Percentiles rank a stretch among this genome's conserved stretches.
Evolutionary conservation across 2,329 filamentous ascomycete species (phyloP).

Genomic region (Neocucurbitaria cava): DNA sequence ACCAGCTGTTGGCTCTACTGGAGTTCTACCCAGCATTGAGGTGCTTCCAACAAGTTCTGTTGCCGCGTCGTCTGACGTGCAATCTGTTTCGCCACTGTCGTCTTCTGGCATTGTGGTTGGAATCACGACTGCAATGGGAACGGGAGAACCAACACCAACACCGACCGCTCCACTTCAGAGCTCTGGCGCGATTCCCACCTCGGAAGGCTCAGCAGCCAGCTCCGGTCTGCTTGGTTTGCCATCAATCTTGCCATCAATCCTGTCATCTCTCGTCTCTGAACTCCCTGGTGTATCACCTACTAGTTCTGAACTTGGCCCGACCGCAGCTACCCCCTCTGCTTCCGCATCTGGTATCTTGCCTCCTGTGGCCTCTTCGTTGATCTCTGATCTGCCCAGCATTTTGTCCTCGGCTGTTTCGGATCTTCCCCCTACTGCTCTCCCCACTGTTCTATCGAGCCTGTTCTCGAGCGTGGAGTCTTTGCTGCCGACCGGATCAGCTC

Average conservation of each 20-base stretch:
- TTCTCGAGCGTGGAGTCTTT: conserved; percentile 21
- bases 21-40: conserved; percentile 28
- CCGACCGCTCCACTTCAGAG: conserved; percentile 15
- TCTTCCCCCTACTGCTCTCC: conserved; percentile 24
- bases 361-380: conserved; percentile 20
- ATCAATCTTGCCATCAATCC: conserved; percentile 18
- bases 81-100: conserved; percentile 11
- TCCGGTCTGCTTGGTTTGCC: conserved; percentile 20
- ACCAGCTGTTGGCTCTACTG: conserved; percentile 28
- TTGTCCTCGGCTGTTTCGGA: conserved; percentile 25
- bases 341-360: conserved; percentile 23
- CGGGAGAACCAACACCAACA: conserved; percentile 16
- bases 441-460: conserved; percentile 24
- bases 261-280: conserved; percentile 31
- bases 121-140: conserved; percentile 45
- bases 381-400: conserved; percentile 23
- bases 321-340: conserved; percentile 21
- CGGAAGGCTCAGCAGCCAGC: conserved; percentile 20
- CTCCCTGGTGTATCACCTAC: conserved; percentile 26
- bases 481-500: conserved; percentile 22
- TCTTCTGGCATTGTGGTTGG: conserved; percentile 43
- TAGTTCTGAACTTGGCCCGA: conserved; percentile 21
- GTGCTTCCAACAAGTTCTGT: conserved; percentile 29
- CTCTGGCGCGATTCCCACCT: conserved; percentile 31
- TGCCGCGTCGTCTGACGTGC: conserved; percentile 4